Evolutionary conservation across 2,329 filamentous ascomycete genomes (phyloP), one percentile per base, ranked within the genome.

Genomic region (Aspergillus calidoustus): DNA sequence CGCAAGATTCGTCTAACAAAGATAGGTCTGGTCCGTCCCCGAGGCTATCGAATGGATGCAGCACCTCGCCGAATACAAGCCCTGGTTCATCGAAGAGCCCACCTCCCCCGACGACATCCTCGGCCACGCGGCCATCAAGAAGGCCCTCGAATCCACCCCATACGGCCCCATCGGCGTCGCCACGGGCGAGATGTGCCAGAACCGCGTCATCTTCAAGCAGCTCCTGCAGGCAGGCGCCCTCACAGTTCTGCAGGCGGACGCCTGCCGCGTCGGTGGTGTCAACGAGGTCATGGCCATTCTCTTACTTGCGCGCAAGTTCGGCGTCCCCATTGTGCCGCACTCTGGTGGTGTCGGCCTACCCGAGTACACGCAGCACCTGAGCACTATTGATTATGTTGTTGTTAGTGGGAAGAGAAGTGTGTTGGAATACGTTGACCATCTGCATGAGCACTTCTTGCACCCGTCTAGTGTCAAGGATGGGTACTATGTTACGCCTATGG

Each of bases 181-280:
- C 7, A 96, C 93, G 0, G 93, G 93, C 65, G 93, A 97, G 81
- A 96, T 96, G 92, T 95, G 92, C 81, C 93, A 96, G 82, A 97
- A 96, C 82, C 88, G 93, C 44, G 91, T 96, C 67, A 87, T 96
- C 71, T 96, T 96, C 86, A 97, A 96, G 84, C 93, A 97, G 79
- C 86, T 96, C 63, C 85, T 97, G 55, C 86, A 89, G 74, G 83
- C 87, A 2, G 90, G 90, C 54, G 91, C 92, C 63, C 91, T 96
- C 69, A 92, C 95, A 72, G 87, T 96, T 22, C 92, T 92, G 75
- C 93, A 97, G 78, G 91, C 95, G 69, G 93, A 97, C 71, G 93
- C 93, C 3, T 96, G 92, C 82, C 89, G 93, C 28, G 85, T 97
- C 69, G 93, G 93, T 47, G 92, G 93, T 64, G 91, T 96, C 50